Conservation (phyloP, 371 early-diverging fungal species). For the Mucor circinelloides region DNA sequence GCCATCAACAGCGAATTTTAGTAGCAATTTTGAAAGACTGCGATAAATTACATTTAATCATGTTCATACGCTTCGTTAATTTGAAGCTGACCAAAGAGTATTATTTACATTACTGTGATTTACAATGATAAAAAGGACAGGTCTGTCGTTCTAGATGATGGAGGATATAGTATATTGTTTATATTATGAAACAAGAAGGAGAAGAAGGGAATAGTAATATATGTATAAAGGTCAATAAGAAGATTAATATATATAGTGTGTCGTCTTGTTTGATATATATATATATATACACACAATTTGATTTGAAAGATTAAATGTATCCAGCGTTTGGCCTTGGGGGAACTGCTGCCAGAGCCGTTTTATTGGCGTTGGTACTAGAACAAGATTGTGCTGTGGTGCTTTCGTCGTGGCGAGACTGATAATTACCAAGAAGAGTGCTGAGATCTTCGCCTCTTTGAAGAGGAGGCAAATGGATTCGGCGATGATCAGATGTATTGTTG, state of each 20-base stretch:
- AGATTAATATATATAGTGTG: neutral
- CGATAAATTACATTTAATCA: too few relatives aligned
- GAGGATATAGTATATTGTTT: neutral
- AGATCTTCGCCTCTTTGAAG: slow-evolving; percentile 36
- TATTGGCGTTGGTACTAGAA: neutral
- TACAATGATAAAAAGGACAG: neutral
- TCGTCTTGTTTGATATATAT: neutral
- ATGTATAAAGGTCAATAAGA: neutral
- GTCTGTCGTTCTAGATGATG: neutral
- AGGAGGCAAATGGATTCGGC: slow-evolving; percentile 17
- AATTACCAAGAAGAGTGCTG: slow-evolving; percentile 20
- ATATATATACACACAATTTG: neutral
- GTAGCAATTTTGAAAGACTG: too few relatives aligned
- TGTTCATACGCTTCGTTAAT: too few relatives aligned
- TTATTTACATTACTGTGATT: too few relatives aligned
- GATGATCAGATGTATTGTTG: slow-evolving; percentile 6
- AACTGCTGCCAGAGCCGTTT: slow-evolving; percentile 31
- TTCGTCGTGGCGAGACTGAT: neutral
- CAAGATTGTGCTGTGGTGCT: neutral
- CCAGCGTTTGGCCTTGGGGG: slow-evolving; percentile 46
- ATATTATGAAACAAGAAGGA: neutral
- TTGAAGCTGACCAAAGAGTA: too few relatives aligned
- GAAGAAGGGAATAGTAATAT: neutral
- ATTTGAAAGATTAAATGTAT: slow-evolving; percentile 26
- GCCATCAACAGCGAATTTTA: too few relatives aligned